These are phyloP conservation scores for Panicum hallii DNA, from an alignment of 202 grass and related monocot genomes.

Conservation along the genomic window DNA sequence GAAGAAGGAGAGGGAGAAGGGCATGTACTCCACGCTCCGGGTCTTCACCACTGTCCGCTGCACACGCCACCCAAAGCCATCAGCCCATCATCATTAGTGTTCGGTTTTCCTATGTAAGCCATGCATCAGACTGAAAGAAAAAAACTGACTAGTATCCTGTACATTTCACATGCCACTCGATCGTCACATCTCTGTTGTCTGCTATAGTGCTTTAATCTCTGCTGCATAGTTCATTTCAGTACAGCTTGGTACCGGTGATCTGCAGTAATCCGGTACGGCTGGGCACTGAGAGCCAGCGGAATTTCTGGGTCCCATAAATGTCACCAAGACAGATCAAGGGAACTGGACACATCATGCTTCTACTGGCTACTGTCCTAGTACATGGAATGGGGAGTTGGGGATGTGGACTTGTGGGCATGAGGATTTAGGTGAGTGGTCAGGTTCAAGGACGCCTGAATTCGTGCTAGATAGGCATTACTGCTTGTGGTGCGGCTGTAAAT, in stretches of 20 bases:
- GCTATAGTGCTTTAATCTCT: too few species aligned
- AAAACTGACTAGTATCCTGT: too few species aligned
- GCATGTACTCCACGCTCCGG: constrained; percentile 91
- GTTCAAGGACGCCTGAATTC: not conserved
- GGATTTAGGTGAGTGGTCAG: constrained; percentile 25
- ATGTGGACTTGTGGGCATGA: not conserved
- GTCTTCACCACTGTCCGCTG: constrained; percentile 78
- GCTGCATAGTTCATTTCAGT: too few species aligned
- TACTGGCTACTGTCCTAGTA: too few species aligned
- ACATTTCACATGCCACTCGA: too few species aligned
- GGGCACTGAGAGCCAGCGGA: not conserved
- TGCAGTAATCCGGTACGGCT: not conserved
- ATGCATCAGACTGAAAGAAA: too few species aligned
- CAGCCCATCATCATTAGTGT: too few species aligned
- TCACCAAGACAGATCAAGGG: too few species aligned
- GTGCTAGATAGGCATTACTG: not conserved
- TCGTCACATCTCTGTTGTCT: too few species aligned
- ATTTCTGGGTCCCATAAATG: not conserved
- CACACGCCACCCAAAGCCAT: not conserved
- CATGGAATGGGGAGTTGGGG: not conserved
- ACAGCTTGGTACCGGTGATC: too few species aligned
- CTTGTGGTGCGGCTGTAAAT: constrained; percentile 8
- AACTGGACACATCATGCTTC: not conserved
- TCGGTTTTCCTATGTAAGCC: too few species aligned
- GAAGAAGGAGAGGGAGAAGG: constrained; percentile 90